Conservation (phyloP, 345 rosid species). For the Lenwebbia sp. region DNA sequence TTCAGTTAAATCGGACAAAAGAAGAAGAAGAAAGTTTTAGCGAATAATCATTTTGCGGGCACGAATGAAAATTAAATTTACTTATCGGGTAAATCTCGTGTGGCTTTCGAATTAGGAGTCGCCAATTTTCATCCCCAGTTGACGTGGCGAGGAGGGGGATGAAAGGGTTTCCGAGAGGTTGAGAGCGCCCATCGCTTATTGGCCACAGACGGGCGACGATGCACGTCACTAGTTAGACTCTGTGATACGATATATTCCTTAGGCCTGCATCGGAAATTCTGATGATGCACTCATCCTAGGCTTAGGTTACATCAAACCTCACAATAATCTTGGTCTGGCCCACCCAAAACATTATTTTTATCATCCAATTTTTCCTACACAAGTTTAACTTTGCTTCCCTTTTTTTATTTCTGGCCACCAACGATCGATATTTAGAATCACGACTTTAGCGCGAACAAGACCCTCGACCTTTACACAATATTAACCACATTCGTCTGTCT, state of each 20-base stretch:
- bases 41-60: background rate
- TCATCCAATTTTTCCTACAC: background rate
- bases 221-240: background rate
- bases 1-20: too few relatives aligned
- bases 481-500: background rate
- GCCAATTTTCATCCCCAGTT: background rate
- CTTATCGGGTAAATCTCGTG: background rate
- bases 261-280: background rate
- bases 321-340: background rate
- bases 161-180: background rate
- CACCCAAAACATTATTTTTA: background rate
- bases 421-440: background rate
- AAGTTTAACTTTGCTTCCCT: background rate
- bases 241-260: background rate
- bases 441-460: background rate
- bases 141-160: background rate
- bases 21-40: background rate
- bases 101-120: background rate
- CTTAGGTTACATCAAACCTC: background rate
- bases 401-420: background rate
- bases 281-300: background rate
- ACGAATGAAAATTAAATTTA: background rate
- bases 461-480: background rate
- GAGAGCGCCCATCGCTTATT: background rate
- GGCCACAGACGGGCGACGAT: background rate